A percentile compares a stretch with the other conserved stretches of the same genome.
Evolutionary conservation across 202 grass and related monocot genomes (phyloP).

Genomic region (Bolboschoenoplectus hybrid): DNA sequence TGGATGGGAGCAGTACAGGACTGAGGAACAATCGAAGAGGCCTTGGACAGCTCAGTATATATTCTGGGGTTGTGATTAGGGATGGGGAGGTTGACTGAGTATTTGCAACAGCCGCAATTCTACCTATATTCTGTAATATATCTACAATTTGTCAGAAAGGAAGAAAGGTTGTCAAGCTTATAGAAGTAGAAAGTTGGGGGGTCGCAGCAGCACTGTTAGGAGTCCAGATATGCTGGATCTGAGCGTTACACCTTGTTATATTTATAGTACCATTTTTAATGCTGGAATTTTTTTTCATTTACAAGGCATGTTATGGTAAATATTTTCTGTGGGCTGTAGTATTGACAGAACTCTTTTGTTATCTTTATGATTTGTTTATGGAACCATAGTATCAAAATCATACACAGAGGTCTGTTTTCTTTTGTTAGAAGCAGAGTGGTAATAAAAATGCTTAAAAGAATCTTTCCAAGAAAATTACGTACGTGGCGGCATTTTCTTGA

Average conservation of each 20-base stretch:
- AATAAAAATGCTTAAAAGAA: no score
- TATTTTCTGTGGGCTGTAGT: no score
- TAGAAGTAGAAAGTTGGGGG: neutral
- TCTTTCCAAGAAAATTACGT: no score
- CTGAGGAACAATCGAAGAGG: neutral
- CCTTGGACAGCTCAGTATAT: neutral
- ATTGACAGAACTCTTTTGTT: no score
- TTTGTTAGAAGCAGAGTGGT: no score
- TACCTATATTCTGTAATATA: neutral
- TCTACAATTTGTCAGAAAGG: neutral
- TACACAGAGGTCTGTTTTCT: no score
- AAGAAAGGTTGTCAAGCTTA: neutral
- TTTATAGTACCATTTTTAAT: no score
- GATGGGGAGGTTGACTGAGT: neutral
- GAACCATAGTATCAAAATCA: no score
- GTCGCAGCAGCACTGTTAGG: neutral
- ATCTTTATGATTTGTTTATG: no score
- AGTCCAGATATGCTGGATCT: neutral
- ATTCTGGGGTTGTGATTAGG: neutral
- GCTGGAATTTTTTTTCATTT: neutral
- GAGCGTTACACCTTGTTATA: neutral
- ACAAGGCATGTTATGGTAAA: no score
- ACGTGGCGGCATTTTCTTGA: no score
- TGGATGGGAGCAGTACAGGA: neutral
- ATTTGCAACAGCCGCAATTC: neutral